Percentiles rank a stretch among this genome's conserved stretches.
Evolutionary conservation across 768 basidiomycete species (phyloP).

Genomic region (Mycena chlorophos): DNA sequence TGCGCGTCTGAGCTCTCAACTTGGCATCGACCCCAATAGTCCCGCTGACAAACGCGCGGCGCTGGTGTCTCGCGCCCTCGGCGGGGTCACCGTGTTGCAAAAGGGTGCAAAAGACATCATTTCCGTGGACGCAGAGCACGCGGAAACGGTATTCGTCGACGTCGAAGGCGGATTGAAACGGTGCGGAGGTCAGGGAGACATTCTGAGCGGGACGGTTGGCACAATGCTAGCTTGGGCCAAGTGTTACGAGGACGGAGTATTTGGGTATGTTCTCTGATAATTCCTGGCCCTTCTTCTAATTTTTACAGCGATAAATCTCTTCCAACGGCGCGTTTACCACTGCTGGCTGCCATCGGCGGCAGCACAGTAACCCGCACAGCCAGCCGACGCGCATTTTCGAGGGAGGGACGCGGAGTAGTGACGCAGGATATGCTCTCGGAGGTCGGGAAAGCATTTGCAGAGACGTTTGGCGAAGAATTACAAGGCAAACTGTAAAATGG

Average conservation of each 20-base stretch:
- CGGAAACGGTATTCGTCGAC: slow-evolving; percentile 67
- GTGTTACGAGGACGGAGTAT: slow-evolving; percentile 84
- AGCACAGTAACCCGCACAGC: slow-evolving; percentile 87
- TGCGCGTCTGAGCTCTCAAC: slow-evolving; percentile 72
- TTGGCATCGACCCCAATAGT: slow-evolving; percentile 59
- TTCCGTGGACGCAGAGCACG: slow-evolving; percentile 67
- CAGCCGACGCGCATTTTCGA: slow-evolving; percentile 72
- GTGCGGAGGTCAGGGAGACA: slow-evolving; percentile 96
- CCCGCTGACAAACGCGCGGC: slow-evolving; percentile 61
- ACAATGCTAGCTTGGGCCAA: slow-evolving; percentile 94
- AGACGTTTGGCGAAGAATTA: slow-evolving; percentile 62
- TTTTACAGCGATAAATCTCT: slow-evolving; percentile 50
- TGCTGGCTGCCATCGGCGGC: slow-evolving; percentile 83
- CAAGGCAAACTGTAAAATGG: slow-evolving; percentile 26
- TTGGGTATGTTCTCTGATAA: slow-evolving; percentile 54
- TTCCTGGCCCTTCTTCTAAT: neutral
- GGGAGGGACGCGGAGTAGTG: slow-evolving; percentile 77
- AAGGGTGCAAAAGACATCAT: slow-evolving; percentile 87
- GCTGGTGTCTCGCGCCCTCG: slow-evolving; percentile 70
- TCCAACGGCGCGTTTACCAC: slow-evolving; percentile 66
- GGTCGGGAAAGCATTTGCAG: slow-evolving; percentile 67
- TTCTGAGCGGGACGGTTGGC: slow-evolving; percentile 85
- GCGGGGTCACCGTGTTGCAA: slow-evolving; percentile 86
- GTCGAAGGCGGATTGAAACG: slow-evolving; percentile 82
- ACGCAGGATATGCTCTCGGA: slow-evolving; percentile 77